A percentile compares a stretch with the other conserved stretches of the same genome.
These are phyloP conservation scores for Phytophthora colocasiae DNA, from an alignment of 352 stramenopile genomes.

Conservation along the genomic window DNA sequence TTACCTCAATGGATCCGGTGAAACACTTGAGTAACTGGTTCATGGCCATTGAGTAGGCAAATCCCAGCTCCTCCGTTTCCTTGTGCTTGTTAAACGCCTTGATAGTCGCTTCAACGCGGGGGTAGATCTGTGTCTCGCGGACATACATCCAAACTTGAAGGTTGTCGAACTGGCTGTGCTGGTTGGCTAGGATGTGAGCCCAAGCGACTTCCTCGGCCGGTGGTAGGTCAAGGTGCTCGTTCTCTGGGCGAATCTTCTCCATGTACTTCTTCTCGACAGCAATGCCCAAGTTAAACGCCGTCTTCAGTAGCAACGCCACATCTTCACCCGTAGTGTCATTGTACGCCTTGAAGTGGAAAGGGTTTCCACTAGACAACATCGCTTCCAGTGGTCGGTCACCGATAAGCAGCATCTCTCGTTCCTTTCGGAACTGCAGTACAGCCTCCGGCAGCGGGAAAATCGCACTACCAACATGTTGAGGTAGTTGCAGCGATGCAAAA, in stretches of 20 bases:
- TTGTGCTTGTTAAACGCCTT: constrained; percentile 65
- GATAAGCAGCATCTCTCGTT: constrained; percentile 62
- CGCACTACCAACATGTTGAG: constrained; percentile 47
- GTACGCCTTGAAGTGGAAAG: constrained; percentile 62
- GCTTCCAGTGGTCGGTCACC: constrained; percentile 70
- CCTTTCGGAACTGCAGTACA: constrained; percentile 52
- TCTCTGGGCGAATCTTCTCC: constrained; percentile 58
- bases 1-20: constrained; percentile 78
- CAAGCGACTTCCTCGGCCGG: constrained; percentile 73
- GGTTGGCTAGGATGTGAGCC: constrained; percentile 83
- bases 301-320: constrained; percentile 74
- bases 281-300: constrained; percentile 84
- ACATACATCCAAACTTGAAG: constrained; percentile 87
- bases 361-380: constrained; percentile 71
- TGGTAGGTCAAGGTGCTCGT: constrained; percentile 50
- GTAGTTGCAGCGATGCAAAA: constrained; percentile 76
- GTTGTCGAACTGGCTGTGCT: constrained; percentile 86
- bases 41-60: constrained; percentile 82
- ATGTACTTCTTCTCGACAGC: constrained; percentile 86
- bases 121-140: constrained; percentile 82
- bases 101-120: constrained; percentile 67
- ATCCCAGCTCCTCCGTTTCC: constrained; percentile 76
- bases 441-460: constrained; percentile 43
- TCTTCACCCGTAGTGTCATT: constrained; percentile 58
- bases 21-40: constrained; percentile 86